Base-by-base conservation (phyloP, 352 stramenopile genomes). In the Phytophthora brassicae region DNA sequence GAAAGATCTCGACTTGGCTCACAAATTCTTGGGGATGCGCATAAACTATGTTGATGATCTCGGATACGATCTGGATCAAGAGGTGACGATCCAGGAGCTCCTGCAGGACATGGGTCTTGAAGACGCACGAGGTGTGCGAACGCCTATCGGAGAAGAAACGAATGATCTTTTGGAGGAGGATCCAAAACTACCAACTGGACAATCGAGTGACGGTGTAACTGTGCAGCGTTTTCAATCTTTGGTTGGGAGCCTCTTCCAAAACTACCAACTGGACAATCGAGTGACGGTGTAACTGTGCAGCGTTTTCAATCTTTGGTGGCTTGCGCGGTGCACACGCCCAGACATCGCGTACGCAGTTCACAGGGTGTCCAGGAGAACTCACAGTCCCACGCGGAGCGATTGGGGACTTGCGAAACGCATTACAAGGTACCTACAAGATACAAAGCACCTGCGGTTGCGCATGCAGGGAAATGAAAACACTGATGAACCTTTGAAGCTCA, bases 261-360 rank as follows among this genome's bases (percentile, higher is more conserved):
- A n/a, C n/a, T n/a, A n/a, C n/a, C n/a, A n/a, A n/a, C n/a, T n/a
- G n/a, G n/a, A n/a, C n/a, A n/a, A n/a, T n/a, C n/a, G n/a, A n/a
- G n/a, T n/a, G n/a, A n/a, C n/a, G n/a, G n/a, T n/a, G n/a, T n/a
- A n/a, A n/a, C n/a, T n/a, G n/a, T n/a, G n/a, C n/a, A n/a, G n/a
- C n/a, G n/a, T n/a, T n/a, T n/a, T n/a, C n/a, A n/a, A n/a, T n/a
- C n/a, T n/a, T n/a, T n/a, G n/a, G 0, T 81, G 72, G 69, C 44
- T 75, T 2, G 24, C 72, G 5, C 12, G 68, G 1, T 78, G 56
- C 44, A 72, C 68, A 0, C 17, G 71, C 0, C 68, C 67, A 0
- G 67, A 77, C 49, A 70, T 77, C 5, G 6, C 55, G 0, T 75
- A 63, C 45, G 58, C 68, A 4, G 65, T 77, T 6, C 60, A 77